Percentiles rank a stretch among this genome's conserved stretches.
These are phyloP conservation scores for Piromyces sp. DNA, from an alignment of 192 early-diverging fungal genomes.

Conservation along the genomic window DNA sequence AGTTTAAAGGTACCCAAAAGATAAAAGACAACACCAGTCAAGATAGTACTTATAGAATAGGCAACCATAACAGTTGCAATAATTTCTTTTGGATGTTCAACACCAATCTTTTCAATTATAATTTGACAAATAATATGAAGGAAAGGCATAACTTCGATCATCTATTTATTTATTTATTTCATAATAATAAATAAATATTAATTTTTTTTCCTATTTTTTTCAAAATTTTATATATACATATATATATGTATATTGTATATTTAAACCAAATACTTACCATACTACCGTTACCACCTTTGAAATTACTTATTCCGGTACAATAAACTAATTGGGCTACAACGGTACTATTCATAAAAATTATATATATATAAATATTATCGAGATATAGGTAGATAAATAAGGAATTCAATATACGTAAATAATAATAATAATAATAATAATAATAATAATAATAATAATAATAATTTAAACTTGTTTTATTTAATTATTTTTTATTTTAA, in stretches of 20 bases:
- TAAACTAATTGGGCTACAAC: slow-evolving; percentile 54
- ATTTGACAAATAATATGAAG: slow-evolving; percentile 57
- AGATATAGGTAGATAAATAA: slow-evolving; percentile 10
- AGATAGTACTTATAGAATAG: slow-evolving; percentile 66
- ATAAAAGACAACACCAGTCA: slow-evolving; percentile 79
- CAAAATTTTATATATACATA: not conserved
- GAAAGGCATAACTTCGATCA: slow-evolving; percentile 81
- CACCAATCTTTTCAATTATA: slow-evolving; percentile 40
- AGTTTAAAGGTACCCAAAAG: slow-evolving; percentile 65
- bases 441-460: slow-evolving; percentile 13
- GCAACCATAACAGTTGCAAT: slow-evolving; percentile 79
- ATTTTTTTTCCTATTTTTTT: too few relatives aligned
- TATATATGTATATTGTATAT: not conserved
- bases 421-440: not conserved
- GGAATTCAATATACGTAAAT: not conserved
- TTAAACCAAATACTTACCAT: slow-evolving; percentile 38
- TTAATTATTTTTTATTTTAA: not conserved
- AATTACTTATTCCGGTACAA: slow-evolving; percentile 70
- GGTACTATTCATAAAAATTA: not conserved
- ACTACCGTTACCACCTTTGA: slow-evolving; percentile 79
- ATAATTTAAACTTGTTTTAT: not conserved
- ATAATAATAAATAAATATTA: too few relatives aligned
- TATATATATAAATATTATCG: not conserved
- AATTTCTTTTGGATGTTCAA: slow-evolving; percentile 41
- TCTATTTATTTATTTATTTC: slow-evolving; percentile 5